These are phyloP conservation scores for Fusarium sp. DNA, from an alignment of 2,329 filamentous ascomycete genomes.

Conservation along the genomic window DNA sequence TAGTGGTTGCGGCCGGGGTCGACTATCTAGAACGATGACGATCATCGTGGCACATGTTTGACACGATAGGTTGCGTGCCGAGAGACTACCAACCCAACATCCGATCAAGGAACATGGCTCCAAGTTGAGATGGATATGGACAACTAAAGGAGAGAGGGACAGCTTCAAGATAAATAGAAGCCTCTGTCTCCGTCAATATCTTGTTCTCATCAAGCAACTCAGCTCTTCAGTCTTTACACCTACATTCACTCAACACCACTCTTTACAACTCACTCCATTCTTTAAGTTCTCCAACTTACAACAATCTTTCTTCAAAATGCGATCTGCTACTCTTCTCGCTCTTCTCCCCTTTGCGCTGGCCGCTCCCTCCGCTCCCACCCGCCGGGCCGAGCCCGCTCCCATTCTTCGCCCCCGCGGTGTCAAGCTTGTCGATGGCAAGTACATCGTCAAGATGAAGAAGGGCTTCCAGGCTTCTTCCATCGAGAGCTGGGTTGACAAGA, in stretches of 20 bases:
- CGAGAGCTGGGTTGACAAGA: slow-evolving; percentile 24
- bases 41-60: slow-evolving; percentile 30
- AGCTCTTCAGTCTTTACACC: slow-evolving; percentile 23
- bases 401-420: slow-evolving; percentile 46
- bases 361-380: slow-evolving; percentile 44
- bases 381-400: slow-evolving; percentile 48
- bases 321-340: slow-evolving; percentile 46
- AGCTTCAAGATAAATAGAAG: slow-evolving; percentile 30
- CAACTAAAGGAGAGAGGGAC: not conserved
- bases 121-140: not conserved
- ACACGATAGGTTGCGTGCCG: slow-evolving; percentile 20
- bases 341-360: slow-evolving; percentile 46
- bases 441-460: slow-evolving; percentile 50
- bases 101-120: not conserved
- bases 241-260: slow-evolving; percentile 21
- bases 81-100: slow-evolving; percentile 1
- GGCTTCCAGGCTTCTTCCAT: slow-evolving; percentile 28
- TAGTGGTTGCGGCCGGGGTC: slow-evolving; percentile 16
- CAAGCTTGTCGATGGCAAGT: slow-evolving; percentile 48
- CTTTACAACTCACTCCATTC: slow-evolving; percentile 8
- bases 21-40: slow-evolving; percentile 20
- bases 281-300: slow-evolving; percentile 1
- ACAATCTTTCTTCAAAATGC: slow-evolving; percentile 42
- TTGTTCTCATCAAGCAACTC: slow-evolving; percentile 24
- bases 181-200: not conserved